Conservation (phyloP, 352 stramenopile genomes). For the Plasmopara viticola region DNA sequence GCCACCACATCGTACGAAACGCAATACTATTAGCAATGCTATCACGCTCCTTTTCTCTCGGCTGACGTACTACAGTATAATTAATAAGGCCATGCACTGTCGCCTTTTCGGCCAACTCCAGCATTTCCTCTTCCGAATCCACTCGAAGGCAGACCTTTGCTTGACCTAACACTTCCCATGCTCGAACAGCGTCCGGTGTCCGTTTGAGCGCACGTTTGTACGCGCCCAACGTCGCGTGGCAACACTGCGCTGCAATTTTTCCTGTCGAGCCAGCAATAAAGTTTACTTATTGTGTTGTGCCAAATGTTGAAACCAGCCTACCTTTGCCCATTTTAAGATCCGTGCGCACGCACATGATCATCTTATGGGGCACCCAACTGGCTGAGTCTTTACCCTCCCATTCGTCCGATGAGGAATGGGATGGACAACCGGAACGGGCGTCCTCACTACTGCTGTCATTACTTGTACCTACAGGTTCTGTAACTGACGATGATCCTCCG, state of each 20-base stretch:
- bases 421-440: slow-evolving; percentile 6
- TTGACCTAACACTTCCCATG: slow-evolving; percentile 81
- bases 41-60: not conserved
- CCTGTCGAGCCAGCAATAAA: slow-evolving; percentile 23
- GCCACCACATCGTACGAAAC: not conserved
- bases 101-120: slow-evolving; percentile 57
- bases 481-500: slow-evolving; percentile 4
- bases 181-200: slow-evolving; percentile 54
- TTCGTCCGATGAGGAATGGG: slow-evolving; percentile 39
- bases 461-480: slow-evolving; percentile 5
- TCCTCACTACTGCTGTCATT: slow-evolving; percentile 9
- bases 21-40: slow-evolving; percentile 5
- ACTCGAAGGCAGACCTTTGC: slow-evolving; percentile 85
- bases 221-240: slow-evolving; percentile 89
- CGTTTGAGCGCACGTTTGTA: slow-evolving; percentile 90
- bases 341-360: slow-evolving; percentile 93
- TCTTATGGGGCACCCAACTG: slow-evolving; percentile 79
- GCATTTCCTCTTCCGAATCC: slow-evolving; percentile 78
- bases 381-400: slow-evolving; percentile 60
- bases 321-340: slow-evolving; percentile 96
- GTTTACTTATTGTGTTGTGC: not conserved
- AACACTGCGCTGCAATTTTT: slow-evolving; percentile 84
- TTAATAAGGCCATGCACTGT: slow-evolving; percentile 57
- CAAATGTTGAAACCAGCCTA: slow-evolving; percentile 5
- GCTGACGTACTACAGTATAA: slow-evolving; percentile 66